Conservation (phyloP, 139 green algal species). For the Volvox africanus region DNA sequence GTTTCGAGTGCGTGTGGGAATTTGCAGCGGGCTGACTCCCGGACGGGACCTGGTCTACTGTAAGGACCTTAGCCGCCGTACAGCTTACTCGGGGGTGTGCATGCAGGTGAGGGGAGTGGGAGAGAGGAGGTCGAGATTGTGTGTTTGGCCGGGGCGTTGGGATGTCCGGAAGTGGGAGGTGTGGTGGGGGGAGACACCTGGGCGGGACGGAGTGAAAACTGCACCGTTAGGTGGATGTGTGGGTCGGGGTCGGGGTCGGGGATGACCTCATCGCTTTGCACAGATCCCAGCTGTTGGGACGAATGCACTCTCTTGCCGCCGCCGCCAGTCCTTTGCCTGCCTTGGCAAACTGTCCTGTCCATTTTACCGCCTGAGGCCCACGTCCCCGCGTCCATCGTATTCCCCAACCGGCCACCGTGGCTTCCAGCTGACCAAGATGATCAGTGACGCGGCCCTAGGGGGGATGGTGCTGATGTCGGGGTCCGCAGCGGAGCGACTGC, state of each 20-base stretch:
- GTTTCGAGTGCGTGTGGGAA: slow-evolving; percentile 24
- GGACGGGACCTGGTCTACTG: slow-evolving; percentile 38
- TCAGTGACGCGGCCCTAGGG: slow-evolving; percentile 36
- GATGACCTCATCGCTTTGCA: no score
- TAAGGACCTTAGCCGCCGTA: slow-evolving; percentile 29
- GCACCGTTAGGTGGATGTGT: background rate
- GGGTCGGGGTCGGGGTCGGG: background rate
- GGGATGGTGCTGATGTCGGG: slow-evolving; percentile 30
- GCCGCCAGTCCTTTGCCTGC: no score
- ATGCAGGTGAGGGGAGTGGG: slow-evolving; percentile 17
- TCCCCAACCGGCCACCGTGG: no score
- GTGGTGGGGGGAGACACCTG: no score
- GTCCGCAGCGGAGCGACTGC: slow-evolving; percentile 11
- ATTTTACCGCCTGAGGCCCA: background rate
- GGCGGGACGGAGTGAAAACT: no score
- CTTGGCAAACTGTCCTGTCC: background rate
- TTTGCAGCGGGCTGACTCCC: slow-evolving; percentile 10
- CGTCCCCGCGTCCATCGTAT: no score
- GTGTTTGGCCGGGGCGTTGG: no score
- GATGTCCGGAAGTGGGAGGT: no score
- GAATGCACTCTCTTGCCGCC: background rate
- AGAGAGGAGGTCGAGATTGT: background rate
- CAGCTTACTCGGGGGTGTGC: slow-evolving; percentile 33
- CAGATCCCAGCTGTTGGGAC: no score
- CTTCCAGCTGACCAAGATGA: slow-evolving; percentile 38